Base-by-base conservation (phyloP, 345 rosid genomes). In the Gynandropsis gynandra region DNA sequence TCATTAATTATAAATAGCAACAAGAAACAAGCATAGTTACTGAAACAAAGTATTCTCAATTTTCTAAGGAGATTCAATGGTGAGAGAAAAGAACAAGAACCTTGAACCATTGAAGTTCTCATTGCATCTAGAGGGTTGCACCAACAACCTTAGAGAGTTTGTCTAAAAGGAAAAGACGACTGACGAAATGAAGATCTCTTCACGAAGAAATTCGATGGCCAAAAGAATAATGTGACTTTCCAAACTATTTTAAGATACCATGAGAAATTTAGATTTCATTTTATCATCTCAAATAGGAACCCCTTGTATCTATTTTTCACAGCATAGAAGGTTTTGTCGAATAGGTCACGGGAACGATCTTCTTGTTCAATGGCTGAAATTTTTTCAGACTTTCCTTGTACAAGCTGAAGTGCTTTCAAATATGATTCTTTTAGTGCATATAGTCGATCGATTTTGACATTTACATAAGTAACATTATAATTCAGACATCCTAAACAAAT, bases 21-120 rank as follows among this genome's bases (percentile, higher is more conserved):
- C n/a, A n/a, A n/a, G n/a, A n/a, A n/a, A n/a, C n/a, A n/a, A n/a
- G n/a, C n/a, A n/a, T n/a, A n/a, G n/a, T n/a, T n/a, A n/a, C n/a
- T n/a, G n/a, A n/a, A n/a, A n/a, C n/a, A n/a, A n/a, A n/a, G n/a
- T n/a, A n/a, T n/a, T n/a, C n/a, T n/a, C n/a, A n/a, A n/a, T n/a
- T n/a, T n/a, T n/a, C n/a, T n/a, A n/a, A n/a, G n/a, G n/a, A n/a
- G n/a, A n/a, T n/a, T n/a, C n/a, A n/a, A n/a, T n/a, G n/a, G n/a
- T 8, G 17, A 42, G 47, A 10, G 9, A 12, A 6, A 4, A 51
- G n/a, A 32, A 12, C 5, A 12, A n/a, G 1, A n/a, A 54, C 61
- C 61, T 54, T 47, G 34, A 46, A 66, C 71, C 71, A 59, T 32
- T 60, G 62, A 11, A 54, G 27, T n/a, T 66, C 62, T 1, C 62